Conservation (phyloP, 495 filamentous ascomycete species). For the Penicillium psychrofluorescens region DNA sequence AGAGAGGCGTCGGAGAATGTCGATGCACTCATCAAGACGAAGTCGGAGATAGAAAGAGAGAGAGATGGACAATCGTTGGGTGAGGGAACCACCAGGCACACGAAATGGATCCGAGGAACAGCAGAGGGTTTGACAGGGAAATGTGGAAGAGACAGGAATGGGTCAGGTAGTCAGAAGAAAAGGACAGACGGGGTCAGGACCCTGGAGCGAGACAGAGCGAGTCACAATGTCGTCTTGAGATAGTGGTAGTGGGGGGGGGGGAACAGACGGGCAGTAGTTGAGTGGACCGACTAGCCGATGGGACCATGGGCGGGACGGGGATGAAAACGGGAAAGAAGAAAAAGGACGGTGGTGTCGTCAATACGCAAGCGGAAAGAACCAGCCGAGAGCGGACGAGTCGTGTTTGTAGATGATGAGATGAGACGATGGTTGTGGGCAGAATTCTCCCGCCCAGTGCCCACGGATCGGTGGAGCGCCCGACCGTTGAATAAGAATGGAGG, state of each 20-base stretch:
- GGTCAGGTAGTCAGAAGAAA: conserved; percentile 12
- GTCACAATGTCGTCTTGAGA: conserved; percentile 16
- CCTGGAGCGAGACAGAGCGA: conserved; percentile 1
- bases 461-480: conserved; percentile 11
- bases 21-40: conserved; percentile 44
- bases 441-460: conserved; percentile 6
- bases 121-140: conserved; percentile 9
- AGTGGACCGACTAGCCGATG: background rate
- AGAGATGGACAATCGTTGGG: background rate
- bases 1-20: conserved; percentile 40
- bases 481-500: conserved; percentile 6
- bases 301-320: background rate
- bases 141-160: conserved; percentile 2
- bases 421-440: background rate
- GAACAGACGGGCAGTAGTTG: conserved; percentile 12
- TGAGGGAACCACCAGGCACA: background rate
- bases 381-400: conserved; percentile 15
- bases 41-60: background rate
- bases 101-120: background rate
- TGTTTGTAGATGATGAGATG: too few species aligned
- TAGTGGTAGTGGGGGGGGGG: conserved; percentile 3
- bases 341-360: conserved; percentile 22
- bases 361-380: conserved; percentile 26
- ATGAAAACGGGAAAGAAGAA: conserved; percentile 8
- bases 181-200: conserved; percentile 9